phyloP scores from a whole-genome alignment of 352 stramenopile species.

The Chrysophaeum taylorii region DNA sequence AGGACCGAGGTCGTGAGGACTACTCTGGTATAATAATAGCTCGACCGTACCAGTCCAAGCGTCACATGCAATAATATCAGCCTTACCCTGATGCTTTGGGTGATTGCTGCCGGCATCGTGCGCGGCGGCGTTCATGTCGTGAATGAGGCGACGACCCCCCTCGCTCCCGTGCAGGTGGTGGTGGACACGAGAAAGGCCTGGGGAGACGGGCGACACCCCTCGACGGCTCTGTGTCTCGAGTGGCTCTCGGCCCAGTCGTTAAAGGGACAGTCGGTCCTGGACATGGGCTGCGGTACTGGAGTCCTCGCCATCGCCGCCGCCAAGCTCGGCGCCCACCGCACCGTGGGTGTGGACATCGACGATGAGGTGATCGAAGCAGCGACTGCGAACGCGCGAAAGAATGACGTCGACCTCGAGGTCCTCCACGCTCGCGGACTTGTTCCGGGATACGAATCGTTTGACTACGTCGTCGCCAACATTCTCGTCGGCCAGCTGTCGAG shows the following conservation, averaged over 20 bases:
- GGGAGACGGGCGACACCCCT: conserved; percentile 16
- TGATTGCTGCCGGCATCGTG: too few species aligned
- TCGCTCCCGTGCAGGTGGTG: background rate
- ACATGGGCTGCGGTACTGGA: conserved; percentile 41
- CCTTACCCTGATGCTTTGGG: too few species aligned
- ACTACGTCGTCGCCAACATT: conserved; percentile 40
- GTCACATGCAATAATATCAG: too few species aligned
- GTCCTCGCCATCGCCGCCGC: conserved; percentile 35
- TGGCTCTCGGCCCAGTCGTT: background rate
- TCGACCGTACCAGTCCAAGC: too few species aligned
- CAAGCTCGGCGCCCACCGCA: conserved; percentile 22
- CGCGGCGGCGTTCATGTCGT: background rate
- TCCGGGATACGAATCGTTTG: background rate
- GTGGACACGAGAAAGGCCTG: conserved; percentile 5
- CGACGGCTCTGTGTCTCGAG: conserved; percentile 15
- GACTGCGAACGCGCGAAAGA: conserved; percentile 30
- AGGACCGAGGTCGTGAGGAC: too few species aligned
- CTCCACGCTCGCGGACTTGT: background rate
- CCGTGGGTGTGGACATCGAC: conserved; percentile 40
- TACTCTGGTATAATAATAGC: too few species aligned
- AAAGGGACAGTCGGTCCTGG: conserved; percentile 23
- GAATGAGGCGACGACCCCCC: background rate
- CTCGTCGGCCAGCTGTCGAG: conserved; percentile 38
- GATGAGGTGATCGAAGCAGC: conserved; percentile 37
- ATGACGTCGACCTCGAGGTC: conserved; percentile 8